Base-by-base conservation (phyloP, 768 basidiomycete genomes). In the Pulveroboletus frians region DNA sequence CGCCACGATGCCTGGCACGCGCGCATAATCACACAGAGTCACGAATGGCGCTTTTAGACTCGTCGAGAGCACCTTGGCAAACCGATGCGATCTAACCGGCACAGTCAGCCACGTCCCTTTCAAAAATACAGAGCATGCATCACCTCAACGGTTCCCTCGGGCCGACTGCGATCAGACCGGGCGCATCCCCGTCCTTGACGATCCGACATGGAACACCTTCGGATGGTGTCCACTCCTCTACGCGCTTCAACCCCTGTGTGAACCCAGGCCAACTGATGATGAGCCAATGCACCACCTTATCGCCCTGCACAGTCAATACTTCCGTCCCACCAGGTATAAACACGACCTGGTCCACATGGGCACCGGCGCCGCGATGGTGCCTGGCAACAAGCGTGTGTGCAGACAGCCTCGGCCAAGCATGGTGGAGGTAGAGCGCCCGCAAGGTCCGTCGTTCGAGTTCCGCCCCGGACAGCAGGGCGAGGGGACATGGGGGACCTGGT, bases 361-460 rank as follows among this genome's bases (percentile, higher is more conserved):
- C 38, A 17, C 13, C 34, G 9, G 17, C 9, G 9, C 37, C 37
- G 15, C 40, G 36, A 0, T 20, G 11, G n/a, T 32, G 9, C 38
- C 15, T 52, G 23, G 54, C 55, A 10, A 51, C 46, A 10, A 65
- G 40, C 29, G 49, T 42, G 2, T 37, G 43, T 0, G 65, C 44
- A 26, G 52, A 50, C 31, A 63, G 26, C 0, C 53, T 52, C 10
- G 64, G 54, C 64, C 64, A 65, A 14, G 39, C 31, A 3, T 23
- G 46, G n/a, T 63, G 46, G 9, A 65, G 65, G 38, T 50, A 27
- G 18, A 67, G 58, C 9, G 66, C 64, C 14, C 63, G 47, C 17
- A 63, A n/a, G 1, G 64, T 65, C 7, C 66, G 65, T n/a, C 29
- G 52, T 31, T 67, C 64, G 9, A 65, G 63, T 7, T 65, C 60